A percentile compares a stretch with the other conserved stretches of the same genome.
These are phyloP conservation scores for Pythium graminicola DNA, from an alignment of 352 stramenopile species.

Conservation along the genomic window DNA sequence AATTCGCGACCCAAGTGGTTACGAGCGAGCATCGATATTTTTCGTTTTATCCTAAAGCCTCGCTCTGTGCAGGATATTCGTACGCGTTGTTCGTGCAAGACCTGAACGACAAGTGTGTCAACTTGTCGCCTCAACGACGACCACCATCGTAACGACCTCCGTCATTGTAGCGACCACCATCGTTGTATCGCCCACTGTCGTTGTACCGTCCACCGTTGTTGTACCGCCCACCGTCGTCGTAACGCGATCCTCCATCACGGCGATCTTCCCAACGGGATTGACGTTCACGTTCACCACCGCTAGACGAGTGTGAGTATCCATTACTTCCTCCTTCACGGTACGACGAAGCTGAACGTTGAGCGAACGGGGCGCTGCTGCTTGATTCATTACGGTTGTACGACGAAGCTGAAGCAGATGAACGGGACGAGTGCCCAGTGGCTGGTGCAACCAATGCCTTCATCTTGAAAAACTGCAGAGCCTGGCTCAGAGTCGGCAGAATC, in stretches of 20 bases:
- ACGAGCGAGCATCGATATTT: slow-evolving; percentile 12
- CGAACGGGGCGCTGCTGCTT: slow-evolving; percentile 45
- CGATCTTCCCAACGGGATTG: slow-evolving; percentile 73
- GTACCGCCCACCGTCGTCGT: slow-evolving; percentile 19
- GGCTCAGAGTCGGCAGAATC: slow-evolving; percentile 66
- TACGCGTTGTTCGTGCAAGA: neutral
- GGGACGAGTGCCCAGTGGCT: slow-evolving; percentile 28
- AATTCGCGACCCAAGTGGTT: too few relatives aligned
- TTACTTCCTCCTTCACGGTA: slow-evolving; percentile 29
- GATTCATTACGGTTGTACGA: slow-evolving; percentile 42
- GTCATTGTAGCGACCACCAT: slow-evolving; percentile 16
- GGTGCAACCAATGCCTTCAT: slow-evolving; percentile 77
- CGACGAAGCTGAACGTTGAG: slow-evolving; percentile 36
- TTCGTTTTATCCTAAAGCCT: slow-evolving; percentile 2
- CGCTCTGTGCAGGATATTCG: neutral
- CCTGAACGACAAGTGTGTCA: neutral
- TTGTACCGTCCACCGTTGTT: slow-evolving; percentile 17
- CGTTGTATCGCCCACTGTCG: slow-evolving; percentile 17
- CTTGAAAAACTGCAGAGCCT: slow-evolving; percentile 87
- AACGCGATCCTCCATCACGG: slow-evolving; percentile 28
- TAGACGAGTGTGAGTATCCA: slow-evolving; percentile 14
- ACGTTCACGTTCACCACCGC: slow-evolving; percentile 41
- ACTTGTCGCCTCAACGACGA: slow-evolving; percentile 5
- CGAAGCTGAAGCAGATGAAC: slow-evolving; percentile 23
- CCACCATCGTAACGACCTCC: slow-evolving; percentile 11